Evolutionary conservation across 2,329 filamentous ascomycete species (phyloP), one percentile per base, ranked within the genome.

Genomic region (Diaporthe ampelina): DNA sequence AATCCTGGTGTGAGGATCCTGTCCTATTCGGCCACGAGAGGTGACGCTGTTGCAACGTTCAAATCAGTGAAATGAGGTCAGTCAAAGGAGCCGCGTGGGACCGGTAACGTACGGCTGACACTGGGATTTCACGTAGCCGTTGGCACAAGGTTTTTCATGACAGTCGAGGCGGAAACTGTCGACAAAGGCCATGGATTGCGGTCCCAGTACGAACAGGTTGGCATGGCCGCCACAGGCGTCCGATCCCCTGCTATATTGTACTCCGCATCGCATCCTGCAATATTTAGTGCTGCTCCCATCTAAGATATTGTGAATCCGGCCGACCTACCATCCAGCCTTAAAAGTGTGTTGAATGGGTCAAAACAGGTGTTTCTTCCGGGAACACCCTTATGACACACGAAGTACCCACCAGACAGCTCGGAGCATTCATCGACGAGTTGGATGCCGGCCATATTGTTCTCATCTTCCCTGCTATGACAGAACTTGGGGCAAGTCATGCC

Each of bases 211-310:
- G 29, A 3, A 52, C 69, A 72, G 37, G 43, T n/a, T 24, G 57
- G 69, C 32, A 61, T 29, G 35, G 8, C 45, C 29, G 57, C 24
- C 57, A 45, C 10, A 13, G 26, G 11, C 17, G 24, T 63, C 7
- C 56, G 56, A 5, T 19, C 11, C n/a, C 69, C 69, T 43, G 69
- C 69, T 19, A 24, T 54, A 9, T 72, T 72, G 69, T 72, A 72
- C 11, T 54, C 69, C 29, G n/a, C 11, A 6, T n/a, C 3, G 19
- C 69, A 72, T 32, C 69, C 69, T 72, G 45, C 26, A 21, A 19
- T 40, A 24, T 37, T 72, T n/a, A 72, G 57, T 43, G 37, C 15
- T 29, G 43, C 57, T 29, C 56, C 9, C 35, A 10, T 54, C n/a
- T 54, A 7, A 2, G 3, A 35, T 24, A 19, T 0, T 11, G n/a